These are phyloP conservation scores for Casuarina cunninghamiana DNA, from an alignment of 306 rosid genomes.

Conservation along the genomic window DNA sequence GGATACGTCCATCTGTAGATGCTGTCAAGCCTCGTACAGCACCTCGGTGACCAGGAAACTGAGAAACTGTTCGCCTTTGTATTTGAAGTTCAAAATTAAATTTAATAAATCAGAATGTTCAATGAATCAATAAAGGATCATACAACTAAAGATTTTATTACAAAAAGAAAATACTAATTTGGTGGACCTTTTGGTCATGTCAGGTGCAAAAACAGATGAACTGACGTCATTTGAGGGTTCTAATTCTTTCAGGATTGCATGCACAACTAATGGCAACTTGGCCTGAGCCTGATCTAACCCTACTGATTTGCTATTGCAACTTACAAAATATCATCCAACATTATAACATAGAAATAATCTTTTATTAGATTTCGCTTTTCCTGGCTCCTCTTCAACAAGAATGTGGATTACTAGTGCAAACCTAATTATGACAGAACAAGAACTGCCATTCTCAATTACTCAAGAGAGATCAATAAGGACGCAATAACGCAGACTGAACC, in stretches of 20 bases:
- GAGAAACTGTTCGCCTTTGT: constrained; percentile 64
- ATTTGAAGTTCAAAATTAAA: constrained; percentile 6
- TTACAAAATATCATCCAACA: neutral
- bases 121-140: neutral
- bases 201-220: neutral
- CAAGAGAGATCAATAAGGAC: neutral
- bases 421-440: neutral
- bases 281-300: neutral
- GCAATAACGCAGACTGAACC: neutral
- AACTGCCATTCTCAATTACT: neutral
- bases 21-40: constrained; percentile 80
- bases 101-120: neutral
- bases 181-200: neutral
- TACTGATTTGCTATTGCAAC: neutral
- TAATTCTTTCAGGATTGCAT: neutral
- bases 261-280: neutral
- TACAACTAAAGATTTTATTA: neutral
- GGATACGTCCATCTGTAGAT: constrained; percentile 73
- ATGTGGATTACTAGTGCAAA: neutral
- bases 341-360: neutral
- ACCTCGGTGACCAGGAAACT: constrained; percentile 93
- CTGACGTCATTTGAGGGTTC: neutral
- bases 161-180: neutral
- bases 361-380: neutral
- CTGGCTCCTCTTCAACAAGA: neutral